A percentile compares a stretch with the other conserved stretches of the same genome.
Conservation (phyloP, 768 basidiomycete genomes). For the Nidula microcarpa region DNA sequence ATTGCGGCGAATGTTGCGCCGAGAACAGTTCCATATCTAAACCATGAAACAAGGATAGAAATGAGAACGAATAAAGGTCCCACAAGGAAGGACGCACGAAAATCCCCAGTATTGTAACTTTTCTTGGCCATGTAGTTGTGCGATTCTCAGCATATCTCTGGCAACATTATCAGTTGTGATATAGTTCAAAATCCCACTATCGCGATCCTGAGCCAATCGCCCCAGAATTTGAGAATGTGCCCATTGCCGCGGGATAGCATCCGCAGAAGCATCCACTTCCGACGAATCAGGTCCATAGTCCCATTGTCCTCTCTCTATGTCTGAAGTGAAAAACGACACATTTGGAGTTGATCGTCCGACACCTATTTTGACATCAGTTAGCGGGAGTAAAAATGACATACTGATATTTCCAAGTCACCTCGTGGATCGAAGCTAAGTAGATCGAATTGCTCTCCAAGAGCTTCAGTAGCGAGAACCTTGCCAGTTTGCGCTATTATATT, state of each 20-base stretch:
- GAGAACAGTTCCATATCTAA: conserved; percentile 20
- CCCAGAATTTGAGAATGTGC: conserved; percentile 26
- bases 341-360: conserved; percentile 30
- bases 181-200: conserved; percentile 18
- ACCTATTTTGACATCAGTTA: conserved; percentile 16
- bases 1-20: conserved; percentile 28
- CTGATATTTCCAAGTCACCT: conserved; percentile 12
- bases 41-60: neutral
- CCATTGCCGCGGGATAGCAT: conserved; percentile 23
- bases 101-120: conserved; percentile 29
- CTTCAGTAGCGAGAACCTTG: conserved; percentile 12
- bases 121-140: conserved; percentile 22
- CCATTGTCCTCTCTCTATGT: conserved; percentile 28
- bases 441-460: conserved; percentile 43
- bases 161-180: conserved; percentile 36
- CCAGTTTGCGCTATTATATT: conserved; percentile 17
- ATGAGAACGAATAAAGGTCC: neutral
- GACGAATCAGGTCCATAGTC: neutral
- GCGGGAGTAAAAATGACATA: conserved; percentile 7
- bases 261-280: conserved; percentile 17
- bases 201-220: conserved; percentile 23
- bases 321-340: conserved; percentile 29
- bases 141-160: conserved; percentile 33
- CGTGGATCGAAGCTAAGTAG: conserved; percentile 45
- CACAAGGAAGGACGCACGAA: conserved; percentile 13